These are phyloP conservation scores for Dactylellina sp. DNA, from an alignment of 2,329 filamentous ascomycete genomes.

Conservation along the genomic window DNA sequence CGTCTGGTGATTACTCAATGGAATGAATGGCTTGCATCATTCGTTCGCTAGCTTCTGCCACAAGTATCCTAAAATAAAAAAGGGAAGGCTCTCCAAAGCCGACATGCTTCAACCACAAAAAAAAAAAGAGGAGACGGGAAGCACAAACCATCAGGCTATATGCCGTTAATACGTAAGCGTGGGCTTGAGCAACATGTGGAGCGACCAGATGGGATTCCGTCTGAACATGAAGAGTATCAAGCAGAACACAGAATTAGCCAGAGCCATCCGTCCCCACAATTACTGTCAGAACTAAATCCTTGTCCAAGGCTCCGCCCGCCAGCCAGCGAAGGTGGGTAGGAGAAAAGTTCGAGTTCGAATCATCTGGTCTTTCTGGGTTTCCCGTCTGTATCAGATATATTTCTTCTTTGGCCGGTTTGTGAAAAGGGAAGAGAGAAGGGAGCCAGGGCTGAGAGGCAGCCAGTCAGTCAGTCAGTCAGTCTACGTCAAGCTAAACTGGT, in stretches of 20 bases:
- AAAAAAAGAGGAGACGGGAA: conserved; percentile 30
- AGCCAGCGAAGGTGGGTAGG: conserved; percentile 16
- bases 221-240: conserved; percentile 43
- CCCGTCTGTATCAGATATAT: conserved; percentile 54
- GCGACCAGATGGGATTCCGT: conserved; percentile 35
- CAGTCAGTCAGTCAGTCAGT: background rate
- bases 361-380: conserved; percentile 50
- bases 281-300: conserved; percentile 55
- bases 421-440: conserved; percentile 9
- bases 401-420: conserved; percentile 49
- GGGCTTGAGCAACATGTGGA: conserved; percentile 35
- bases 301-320: conserved; percentile 47
- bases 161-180: conserved; percentile 48
- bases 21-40: conserved; percentile 38
- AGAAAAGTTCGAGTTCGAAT: conserved; percentile 28
- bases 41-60: conserved; percentile 48
- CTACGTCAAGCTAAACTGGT: background rate
- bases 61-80: conserved; percentile 40
- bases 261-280: conserved; percentile 51
- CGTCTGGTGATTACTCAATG: conserved; percentile 24
- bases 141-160: conserved; percentile 43
- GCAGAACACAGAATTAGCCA: conserved; percentile 44
- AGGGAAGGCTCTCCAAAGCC: background rate
- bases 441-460: conserved; percentile 28
- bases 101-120: background rate